These are phyloP conservation scores for Nicotiana otophora DNA, from an alignment of 257 asterid species.

Conservation along the genomic window DNA sequence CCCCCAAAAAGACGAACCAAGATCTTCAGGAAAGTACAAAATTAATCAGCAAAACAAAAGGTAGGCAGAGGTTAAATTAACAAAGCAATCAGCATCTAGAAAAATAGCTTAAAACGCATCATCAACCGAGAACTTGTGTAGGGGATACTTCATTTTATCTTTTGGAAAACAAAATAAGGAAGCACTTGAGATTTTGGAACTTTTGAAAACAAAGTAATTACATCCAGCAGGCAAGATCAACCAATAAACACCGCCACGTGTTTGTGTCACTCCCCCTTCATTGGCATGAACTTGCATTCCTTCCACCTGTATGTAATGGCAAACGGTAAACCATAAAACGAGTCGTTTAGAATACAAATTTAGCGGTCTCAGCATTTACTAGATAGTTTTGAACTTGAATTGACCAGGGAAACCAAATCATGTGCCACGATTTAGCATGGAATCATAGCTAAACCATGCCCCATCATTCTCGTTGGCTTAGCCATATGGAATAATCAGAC, in stretches of 20 bases:
- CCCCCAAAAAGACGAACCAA: constrained; percentile 97
- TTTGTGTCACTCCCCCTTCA: constrained; percentile 84
- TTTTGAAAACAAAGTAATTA: constrained; percentile 24
- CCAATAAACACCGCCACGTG: constrained; percentile 97
- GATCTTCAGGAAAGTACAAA: constrained; percentile 43
- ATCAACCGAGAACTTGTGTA: neutral
- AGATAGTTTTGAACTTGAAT: neutral
- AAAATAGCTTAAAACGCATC: neutral
- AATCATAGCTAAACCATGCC: neutral
- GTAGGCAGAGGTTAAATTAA: neutral
- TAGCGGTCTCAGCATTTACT: neutral
- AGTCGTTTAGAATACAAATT: neutral
- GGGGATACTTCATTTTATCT: neutral
- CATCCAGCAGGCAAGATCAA: constrained; percentile 98
- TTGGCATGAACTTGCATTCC: constrained; percentile 94
- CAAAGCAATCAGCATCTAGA: neutral
- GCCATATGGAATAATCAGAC: neutral
- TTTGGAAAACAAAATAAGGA: neutral
- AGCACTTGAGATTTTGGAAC: neutral
- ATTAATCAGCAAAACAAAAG: neutral
- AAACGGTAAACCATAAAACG: neutral
- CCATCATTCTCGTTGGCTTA: neutral
- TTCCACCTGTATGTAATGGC: constrained; percentile 50
- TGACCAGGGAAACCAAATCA: neutral
- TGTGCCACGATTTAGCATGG: neutral